Conservation (phyloP, 306 rosid species). For the Rosa lucieae region DNA sequence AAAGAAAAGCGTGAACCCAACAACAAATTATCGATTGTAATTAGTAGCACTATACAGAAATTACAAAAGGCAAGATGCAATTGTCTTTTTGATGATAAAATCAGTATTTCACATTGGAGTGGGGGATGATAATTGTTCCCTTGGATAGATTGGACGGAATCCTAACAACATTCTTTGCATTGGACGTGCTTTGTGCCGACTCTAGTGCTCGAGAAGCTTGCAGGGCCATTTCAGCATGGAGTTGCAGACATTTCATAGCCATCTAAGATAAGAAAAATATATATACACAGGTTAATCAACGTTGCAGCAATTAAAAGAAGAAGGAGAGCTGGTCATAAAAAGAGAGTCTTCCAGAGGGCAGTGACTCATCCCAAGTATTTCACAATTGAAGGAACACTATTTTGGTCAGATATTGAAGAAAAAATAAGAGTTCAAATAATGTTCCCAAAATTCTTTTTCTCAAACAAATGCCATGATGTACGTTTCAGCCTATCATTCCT, state of each 20-base stretch:
- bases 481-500: neutral
- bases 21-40: neutral
- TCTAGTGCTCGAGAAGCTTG: constrained; percentile 85
- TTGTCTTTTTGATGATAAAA: neutral
- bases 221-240: constrained; percentile 96
- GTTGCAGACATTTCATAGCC: constrained; percentile 85
- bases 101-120: constrained; percentile 34
- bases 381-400: neutral
- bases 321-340: neutral
- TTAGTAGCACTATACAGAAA: neutral
- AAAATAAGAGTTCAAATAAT: neutral
- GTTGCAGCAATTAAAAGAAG: neutral
- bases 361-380: neutral
- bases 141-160: constrained; percentile 56
- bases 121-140: constrained; percentile 65
- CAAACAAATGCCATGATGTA: neutral
- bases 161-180: constrained; percentile 37
- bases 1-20: too few species aligned
- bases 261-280: constrained; percentile 37
- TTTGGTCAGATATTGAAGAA: neutral
- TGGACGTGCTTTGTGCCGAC: constrained; percentile 52
- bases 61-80: neutral
- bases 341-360: neutral
- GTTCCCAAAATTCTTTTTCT: neutral
- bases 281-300: neutral